Conservation (phyloP, 352 stramenopile genomes). For the Globisporangium spinosum region DNA sequence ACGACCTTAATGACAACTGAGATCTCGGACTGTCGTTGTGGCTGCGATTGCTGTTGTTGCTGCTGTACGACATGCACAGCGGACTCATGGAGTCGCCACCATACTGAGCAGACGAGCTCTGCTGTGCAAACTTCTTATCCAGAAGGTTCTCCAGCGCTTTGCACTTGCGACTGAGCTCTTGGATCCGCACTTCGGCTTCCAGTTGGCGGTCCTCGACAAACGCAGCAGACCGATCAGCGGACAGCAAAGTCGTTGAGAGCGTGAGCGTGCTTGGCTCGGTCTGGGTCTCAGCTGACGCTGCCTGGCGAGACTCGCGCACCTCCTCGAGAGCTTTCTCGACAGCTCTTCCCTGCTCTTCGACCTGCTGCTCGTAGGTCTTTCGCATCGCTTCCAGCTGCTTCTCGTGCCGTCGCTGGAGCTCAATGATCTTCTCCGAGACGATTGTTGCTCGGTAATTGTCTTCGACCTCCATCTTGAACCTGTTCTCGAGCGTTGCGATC, state of each 20-base stretch:
- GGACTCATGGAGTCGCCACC: conserved; percentile 18
- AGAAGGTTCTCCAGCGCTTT: conserved; percentile 49
- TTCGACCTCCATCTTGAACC: conserved; percentile 12
- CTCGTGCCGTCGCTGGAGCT: conserved; percentile 19
- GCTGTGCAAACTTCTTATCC: conserved; percentile 59
- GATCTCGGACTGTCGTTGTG: conserved; percentile 5
- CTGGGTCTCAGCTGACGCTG: conserved; percentile 15
- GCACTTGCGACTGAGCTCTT: conserved; percentile 45
- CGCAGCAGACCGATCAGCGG: background rate
- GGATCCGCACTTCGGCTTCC: conserved; percentile 26
- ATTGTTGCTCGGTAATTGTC: conserved; percentile 16
- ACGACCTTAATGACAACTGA: conserved; percentile 12
- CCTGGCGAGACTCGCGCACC: background rate
- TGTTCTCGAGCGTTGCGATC: conserved; percentile 4
- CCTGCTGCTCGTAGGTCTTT: conserved; percentile 23
- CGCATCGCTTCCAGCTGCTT: conserved; percentile 18
- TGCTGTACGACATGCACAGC: conserved; percentile 26
- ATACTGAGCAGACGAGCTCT: conserved; percentile 4
- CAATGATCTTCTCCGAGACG: conserved; percentile 15
- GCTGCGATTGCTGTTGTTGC: background rate
- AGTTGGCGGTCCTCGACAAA: background rate
- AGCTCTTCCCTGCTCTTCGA: conserved; percentile 20
- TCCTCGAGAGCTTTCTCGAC: conserved; percentile 20
- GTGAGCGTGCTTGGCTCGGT: conserved; percentile 15
- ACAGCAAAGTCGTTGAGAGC: background rate